Evolutionary conservation across 1,284 basidiomycete species (phyloP).

Genomic region (Ganoderma lucidum): DNA sequence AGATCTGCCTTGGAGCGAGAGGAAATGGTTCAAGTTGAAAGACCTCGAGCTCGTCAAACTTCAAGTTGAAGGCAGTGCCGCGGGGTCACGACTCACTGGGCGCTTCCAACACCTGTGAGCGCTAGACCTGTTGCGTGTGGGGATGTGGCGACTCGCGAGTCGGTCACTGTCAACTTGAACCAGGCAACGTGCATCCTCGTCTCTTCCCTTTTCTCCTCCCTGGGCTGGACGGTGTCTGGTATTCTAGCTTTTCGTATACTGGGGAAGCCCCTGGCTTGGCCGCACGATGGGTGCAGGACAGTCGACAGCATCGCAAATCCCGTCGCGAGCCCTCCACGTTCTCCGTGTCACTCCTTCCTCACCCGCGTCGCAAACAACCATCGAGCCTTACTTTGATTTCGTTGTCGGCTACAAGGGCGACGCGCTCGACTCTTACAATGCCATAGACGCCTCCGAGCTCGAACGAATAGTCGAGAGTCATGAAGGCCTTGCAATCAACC

Average conservation of each 20-base stretch:
- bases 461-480: conserved; percentile 87
- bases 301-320: conserved; percentile 65
- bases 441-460: conserved; percentile 77
- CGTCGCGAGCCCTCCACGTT: conserved; percentile 81
- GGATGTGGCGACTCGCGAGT: no score
- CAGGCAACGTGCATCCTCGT: not conserved
- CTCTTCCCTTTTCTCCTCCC: not conserved
- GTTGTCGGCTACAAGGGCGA: conserved; percentile 89
- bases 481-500: conserved; percentile 81
- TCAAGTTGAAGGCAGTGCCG: no score
- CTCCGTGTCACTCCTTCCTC: conserved; percentile 88
- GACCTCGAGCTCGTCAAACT: no score
- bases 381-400: conserved; percentile 98
- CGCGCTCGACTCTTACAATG: conserved; percentile 58
- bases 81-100: not conserved
- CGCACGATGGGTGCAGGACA: conserved; percentile 75
- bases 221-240: conserved; percentile 8
- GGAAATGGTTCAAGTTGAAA: not conserved
- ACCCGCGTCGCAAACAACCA: conserved; percentile 83
- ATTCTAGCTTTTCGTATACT: not conserved
- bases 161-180: not conserved
- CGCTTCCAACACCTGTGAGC: not conserved
- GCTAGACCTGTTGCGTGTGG: not conserved
- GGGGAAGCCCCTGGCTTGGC: not conserved
- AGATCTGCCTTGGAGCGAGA: not conserved